Percentiles rank a stretch among this genome's conserved stretches.
Evolutionary conservation across 768 basidiomycete genomes (phyloP).

Genomic region (Mycena latifolia): DNA sequence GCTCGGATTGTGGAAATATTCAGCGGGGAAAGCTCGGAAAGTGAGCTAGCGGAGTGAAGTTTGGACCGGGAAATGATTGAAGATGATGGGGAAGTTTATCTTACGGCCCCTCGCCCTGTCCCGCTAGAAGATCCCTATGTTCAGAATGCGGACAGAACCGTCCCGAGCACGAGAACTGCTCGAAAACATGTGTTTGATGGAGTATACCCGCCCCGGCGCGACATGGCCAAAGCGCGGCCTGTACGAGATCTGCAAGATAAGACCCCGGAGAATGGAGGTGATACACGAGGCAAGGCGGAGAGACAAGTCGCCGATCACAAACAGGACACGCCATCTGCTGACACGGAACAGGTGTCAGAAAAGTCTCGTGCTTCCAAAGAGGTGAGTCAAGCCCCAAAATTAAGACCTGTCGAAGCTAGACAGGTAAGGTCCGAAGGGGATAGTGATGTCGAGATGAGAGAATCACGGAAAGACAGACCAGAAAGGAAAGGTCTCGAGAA

Average conservation of each 20-base stretch:
- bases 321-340: too few relatives aligned
- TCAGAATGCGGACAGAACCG: neutral
- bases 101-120: neutral
- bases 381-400: too few relatives aligned
- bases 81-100: too few relatives aligned
- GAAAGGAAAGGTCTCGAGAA: too few relatives aligned
- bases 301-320: neutral
- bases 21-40: neutral
- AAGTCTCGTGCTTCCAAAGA: too few relatives aligned
- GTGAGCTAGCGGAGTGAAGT: too few relatives aligned
- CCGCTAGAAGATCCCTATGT: too few relatives aligned
- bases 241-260: neutral
- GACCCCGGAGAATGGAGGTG: neutral
- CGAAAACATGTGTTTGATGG: neutral
- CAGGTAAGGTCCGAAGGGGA: neutral
- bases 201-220: neutral
- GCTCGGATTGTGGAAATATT: neutral
- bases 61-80: too few relatives aligned
- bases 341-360: too few relatives aligned
- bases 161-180: neutral
- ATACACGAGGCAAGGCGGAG: too few relatives aligned
- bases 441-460: neutral
- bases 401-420: neutral
- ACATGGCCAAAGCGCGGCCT: neutral
- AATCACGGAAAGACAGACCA: neutral